Evolutionary conservation across 2,329 filamentous ascomycete genomes (phyloP), one percentile per base, ranked within the genome.

Genomic region (Aspergillus neoniger): DNA sequence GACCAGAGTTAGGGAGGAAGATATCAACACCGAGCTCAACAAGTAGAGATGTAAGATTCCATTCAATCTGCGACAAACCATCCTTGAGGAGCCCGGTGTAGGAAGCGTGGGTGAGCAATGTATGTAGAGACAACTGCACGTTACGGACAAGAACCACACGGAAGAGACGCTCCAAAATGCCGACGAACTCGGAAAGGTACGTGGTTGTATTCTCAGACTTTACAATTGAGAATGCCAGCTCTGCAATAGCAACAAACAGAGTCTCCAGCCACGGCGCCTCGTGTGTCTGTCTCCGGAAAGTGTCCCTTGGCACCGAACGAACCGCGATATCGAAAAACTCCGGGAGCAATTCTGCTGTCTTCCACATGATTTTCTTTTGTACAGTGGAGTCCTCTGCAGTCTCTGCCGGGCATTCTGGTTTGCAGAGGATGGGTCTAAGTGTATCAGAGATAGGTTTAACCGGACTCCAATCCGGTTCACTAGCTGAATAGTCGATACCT

Each of bases 191-290:
- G 32, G 69, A 57, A 44, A 71, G 68, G 53, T 71, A 70, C 2
- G 64, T 65, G 4, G 62, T 54, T 1, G 62, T 60, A 25, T 69
- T 69, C 32, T 71, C 70, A 12, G 71, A 65, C 49, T 74, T 72
- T 15, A 70, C 67, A 12, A 70, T 71, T 12, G 72, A 77, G 48
- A 72, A 79, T 9, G 74, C 73, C 44, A 76, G 65, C 59, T 80
- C 74, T 7, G 75, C 72, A 47, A 81, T 70, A 30, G 72, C 72
- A 23, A 77, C 74, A 57, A 83, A 83, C n/a, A 82, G 69, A 2
- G 75, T 76, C 66, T 82, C 80, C 53, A 85, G 67, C 81, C 82
- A 84, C 14, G 76, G 72, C 41, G 77, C 77, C 67, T 84, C 82
- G 23, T 76, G 69, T 7, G 75, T 76, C 64, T 80, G 76, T 39